Percentiles rank a stretch among this genome's conserved stretches.
These are phyloP conservation scores for Fusarium mundagurra DNA, from an alignment of 2,329 filamentous ascomycete species.

Conservation along the genomic window DNA sequence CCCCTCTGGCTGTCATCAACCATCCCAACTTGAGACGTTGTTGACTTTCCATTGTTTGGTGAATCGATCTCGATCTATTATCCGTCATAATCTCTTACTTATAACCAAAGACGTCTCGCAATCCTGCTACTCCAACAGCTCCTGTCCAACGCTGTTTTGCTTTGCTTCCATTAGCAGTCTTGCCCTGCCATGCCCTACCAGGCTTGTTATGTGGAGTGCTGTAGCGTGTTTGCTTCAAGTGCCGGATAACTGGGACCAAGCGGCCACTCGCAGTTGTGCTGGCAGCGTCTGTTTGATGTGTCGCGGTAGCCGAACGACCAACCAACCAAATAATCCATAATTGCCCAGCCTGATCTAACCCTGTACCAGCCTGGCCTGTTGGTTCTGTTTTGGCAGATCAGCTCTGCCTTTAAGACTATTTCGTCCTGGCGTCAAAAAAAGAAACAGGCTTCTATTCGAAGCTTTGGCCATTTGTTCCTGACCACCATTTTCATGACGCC, in stretches of 20 bases:
- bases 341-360: conserved; percentile 29
- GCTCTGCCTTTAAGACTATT: conserved; percentile 17
- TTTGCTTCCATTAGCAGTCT: neutral
- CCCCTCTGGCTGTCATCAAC: neutral
- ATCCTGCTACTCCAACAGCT: neutral
- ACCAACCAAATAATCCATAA: conserved; percentile 22
- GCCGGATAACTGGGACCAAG: conserved; percentile 22
- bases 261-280: conserved; percentile 22
- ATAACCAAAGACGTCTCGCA: neutral
- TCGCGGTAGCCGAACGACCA: conserved; percentile 17
- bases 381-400: conserved; percentile 27
- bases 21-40: conserved; percentile 22
- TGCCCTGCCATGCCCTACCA: neutral
- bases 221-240: conserved; percentile 31
- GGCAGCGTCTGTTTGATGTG: conserved; percentile 29
- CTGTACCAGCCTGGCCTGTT: conserved; percentile 20
- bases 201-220: conserved; percentile 1
- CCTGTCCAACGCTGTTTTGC: neutral
- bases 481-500: conserved; percentile 3
- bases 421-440: conserved; percentile 20
- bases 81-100: neutral
- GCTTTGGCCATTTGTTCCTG: conserved; percentile 38
- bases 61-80: neutral
- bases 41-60: neutral
- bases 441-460: conserved; percentile 18